Evolutionary conservation across 192 early-diverging fungal species (phyloP).

Genomic region (Pilaira anomala): DNA sequence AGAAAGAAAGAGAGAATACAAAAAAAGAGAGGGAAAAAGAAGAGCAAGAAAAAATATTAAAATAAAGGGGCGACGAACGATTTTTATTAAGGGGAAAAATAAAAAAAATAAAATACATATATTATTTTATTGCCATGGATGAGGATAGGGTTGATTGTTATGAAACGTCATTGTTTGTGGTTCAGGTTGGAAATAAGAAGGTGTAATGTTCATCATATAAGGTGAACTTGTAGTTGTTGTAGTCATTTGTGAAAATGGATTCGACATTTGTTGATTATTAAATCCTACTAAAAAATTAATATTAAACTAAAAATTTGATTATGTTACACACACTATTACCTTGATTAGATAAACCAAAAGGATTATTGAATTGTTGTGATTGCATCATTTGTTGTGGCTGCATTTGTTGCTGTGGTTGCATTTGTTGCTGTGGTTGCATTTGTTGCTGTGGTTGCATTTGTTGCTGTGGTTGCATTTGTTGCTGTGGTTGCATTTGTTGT

Average conservation of each 20-base stretch:
- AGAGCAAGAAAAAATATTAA: neutral
- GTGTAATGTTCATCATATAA: neutral
- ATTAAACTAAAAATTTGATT: neutral
- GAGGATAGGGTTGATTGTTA: neutral
- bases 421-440: constrained; percentile 15
- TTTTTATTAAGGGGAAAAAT: neutral
- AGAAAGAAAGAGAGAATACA: neutral
- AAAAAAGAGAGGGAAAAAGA: neutral
- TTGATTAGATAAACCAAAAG: too few species aligned
- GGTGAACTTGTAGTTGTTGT: neutral
- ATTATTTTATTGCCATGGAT: neutral
- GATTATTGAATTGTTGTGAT: neutral
- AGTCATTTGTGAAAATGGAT: neutral
- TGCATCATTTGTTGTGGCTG: constrained; percentile 3
- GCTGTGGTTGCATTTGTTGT: constrained; percentile 21
- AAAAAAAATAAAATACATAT: neutral
- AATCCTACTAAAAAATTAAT: too few species aligned
- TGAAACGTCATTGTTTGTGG: neutral
- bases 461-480: constrained; percentile 36
- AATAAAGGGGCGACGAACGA: neutral
- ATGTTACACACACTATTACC: neutral
- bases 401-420: constrained; percentile 15
- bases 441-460: constrained; percentile 24
- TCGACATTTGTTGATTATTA: neutral
- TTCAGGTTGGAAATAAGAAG: neutral